phyloP scores from a whole-genome alignment of 352 stramenopile species.

The Pythium volutum region DNA sequence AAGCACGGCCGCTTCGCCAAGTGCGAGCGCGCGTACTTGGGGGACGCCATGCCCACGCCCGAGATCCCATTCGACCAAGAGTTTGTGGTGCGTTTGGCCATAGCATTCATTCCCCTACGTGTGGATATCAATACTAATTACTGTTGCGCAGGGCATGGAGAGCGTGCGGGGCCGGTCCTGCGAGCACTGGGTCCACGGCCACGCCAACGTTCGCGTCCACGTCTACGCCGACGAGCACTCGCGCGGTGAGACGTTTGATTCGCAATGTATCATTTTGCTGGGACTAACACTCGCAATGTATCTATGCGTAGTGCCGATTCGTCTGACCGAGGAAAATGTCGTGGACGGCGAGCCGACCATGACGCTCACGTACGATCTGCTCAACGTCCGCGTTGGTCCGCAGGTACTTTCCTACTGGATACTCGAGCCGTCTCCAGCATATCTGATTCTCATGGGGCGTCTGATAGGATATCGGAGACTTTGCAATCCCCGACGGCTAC shows the following conservation, averaged over 20 bases:
- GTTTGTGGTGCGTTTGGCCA: constrained; percentile 36
- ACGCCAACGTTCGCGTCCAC: constrained; percentile 51
- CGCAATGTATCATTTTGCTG: background rate
- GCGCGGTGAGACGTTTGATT: constrained; percentile 25
- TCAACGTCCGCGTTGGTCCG: constrained; percentile 45
- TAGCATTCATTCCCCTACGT: constrained; percentile 6
- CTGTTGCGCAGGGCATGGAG: constrained; percentile 55
- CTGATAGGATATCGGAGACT: constrained; percentile 31
- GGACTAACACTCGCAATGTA: background rate
- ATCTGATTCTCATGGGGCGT: too few relatives aligned
- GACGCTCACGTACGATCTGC: constrained; percentile 62
- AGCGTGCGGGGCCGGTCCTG: constrained; percentile 52
- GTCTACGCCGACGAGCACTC: constrained; percentile 50
- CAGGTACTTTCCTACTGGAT: too few relatives aligned
- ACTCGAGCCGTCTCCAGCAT: too few relatives aligned
- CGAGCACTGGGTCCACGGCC: constrained; percentile 61
- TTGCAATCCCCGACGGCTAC: constrained; percentile 60
- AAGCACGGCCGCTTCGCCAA: constrained; percentile 60
- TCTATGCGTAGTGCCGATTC: constrained; percentile 50
- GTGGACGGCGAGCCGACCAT: constrained; percentile 42
- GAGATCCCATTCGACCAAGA: constrained; percentile 47
- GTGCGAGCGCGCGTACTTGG: constrained; percentile 70
- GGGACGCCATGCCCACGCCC: constrained; percentile 54
- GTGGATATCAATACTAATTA: background rate
- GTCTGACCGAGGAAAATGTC: constrained; percentile 59